Conservation (phyloP, 176 grass and related monocot species). For the Lolium rigidum region DNA sequence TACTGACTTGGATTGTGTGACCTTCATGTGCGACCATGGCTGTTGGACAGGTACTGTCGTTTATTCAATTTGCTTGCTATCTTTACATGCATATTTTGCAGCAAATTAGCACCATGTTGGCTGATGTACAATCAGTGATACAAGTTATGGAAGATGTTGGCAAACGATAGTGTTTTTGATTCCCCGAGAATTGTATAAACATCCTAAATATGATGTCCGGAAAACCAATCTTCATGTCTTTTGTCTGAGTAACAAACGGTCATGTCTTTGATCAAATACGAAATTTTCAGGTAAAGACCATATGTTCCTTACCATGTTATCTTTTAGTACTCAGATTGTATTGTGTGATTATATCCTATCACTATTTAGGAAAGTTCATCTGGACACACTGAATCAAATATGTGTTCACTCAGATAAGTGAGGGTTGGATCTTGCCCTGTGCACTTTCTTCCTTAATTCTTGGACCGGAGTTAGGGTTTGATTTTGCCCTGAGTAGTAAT, state of each 20-base stretch:
- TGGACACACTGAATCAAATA: no score
- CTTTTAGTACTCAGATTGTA: background rate
- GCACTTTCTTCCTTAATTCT: constrained; percentile 88
- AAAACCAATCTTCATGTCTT: constrained; percentile 85
- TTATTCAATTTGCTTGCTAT: no score
- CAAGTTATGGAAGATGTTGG: constrained; percentile 89
- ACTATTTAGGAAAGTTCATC: background rate
- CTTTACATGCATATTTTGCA: no score
- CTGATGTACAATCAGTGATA: no score
- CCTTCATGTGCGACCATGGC: no score
- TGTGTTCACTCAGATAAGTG: no score
- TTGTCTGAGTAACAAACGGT: constrained; percentile 75
- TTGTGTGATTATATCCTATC: background rate
- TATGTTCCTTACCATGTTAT: constrained; percentile 6
- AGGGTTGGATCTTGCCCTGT: constrained; percentile 52
- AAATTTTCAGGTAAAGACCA: constrained; percentile 68
- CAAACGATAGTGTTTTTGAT: constrained; percentile 70
- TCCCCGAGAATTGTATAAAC: constrained; percentile 85
- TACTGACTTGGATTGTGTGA: no score
- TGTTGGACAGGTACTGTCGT: no score
- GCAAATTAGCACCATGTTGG: no score
- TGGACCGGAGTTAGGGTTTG: constrained; percentile 76
- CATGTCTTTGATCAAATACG: constrained; percentile 86
- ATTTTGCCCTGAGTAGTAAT: constrained; percentile 82
- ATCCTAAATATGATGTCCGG: constrained; percentile 79